Base-by-base conservation (phyloP, 305 asterid species). In the Salvia sclarea region DNA sequence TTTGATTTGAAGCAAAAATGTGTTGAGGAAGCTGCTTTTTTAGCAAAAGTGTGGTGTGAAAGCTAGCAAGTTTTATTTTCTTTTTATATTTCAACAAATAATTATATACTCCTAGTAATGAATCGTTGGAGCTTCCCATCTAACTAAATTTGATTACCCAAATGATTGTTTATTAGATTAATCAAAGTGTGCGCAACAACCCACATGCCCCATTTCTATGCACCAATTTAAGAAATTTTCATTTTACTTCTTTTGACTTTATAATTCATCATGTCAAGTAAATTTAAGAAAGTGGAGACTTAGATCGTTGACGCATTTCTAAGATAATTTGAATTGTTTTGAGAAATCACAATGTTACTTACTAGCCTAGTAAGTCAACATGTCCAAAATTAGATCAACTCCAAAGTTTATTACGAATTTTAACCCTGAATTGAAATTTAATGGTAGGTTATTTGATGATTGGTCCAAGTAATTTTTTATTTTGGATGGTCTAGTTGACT, bases 1-100 rank as follows among this genome's bases (percentile, higher is more conserved):
- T 53, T 61, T 70, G 75, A 24, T 55, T 68, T 44, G 22, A 67
- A 43, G 38, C n/a, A 37, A 75, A 78, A 78, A 41, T 13, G 78
- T 70, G 74, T 50, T 35, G 70, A 53, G 44, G 86, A 78, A 81
- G 79, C 71, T 68, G 77, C 69, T 72, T 55, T 56, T 16, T 53
- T 5, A 9, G 14, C 44, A 38, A 38, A 38, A n/a, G 73, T 70
- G 78, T 64, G 67, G 69, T 71, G 61, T 53, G 77, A 72, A 80
- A 72, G 75, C 76, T 77, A 37, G n/a, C 61, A 2, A 25, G 12
- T 62, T 66, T 44, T 38, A 38, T 31, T 12, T 44, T 38, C 10
- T 31, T 12, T 37, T 8, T 5, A 7, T 66, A 8, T n/a, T 37
- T 30, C 30, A 63, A 58, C 12, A 11, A 25, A 0, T 37, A n/a